A percentile compares a stretch with the other conserved stretches of the same genome.
Evolutionary conservation across 495 filamentous ascomycete genomes (phyloP).

Genomic region (Stereocaulon alpinum): DNA sequence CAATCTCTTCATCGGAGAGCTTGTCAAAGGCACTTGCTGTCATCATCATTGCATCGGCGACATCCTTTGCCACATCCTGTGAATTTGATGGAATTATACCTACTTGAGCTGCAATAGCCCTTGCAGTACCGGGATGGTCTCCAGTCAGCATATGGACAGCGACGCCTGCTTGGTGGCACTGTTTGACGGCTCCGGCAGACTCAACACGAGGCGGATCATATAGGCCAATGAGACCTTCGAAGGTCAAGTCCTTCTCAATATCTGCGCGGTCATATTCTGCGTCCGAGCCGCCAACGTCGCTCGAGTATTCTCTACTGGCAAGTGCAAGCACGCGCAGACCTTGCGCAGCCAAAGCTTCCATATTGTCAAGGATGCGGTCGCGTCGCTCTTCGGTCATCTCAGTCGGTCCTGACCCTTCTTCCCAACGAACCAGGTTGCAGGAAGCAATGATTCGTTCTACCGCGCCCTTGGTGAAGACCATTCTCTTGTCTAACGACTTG

Average conservation of each 20-base stretch:
- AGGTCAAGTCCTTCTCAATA: conserved; percentile 45
- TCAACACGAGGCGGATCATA: conserved; percentile 46
- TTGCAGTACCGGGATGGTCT: conserved; percentile 66
- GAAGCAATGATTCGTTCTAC: conserved; percentile 50
- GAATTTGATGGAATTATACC: conserved; percentile 59
- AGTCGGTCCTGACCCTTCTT: conserved; percentile 32
- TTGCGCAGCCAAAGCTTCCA: conserved; percentile 57
- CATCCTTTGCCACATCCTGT: conserved; percentile 38
- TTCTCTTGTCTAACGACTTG: conserved; percentile 25
- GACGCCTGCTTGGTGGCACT: conserved; percentile 61
- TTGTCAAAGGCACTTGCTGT: conserved; percentile 54
- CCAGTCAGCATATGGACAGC: conserved; percentile 75
- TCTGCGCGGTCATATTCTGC: conserved; percentile 28
- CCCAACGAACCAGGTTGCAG: conserved; percentile 44
- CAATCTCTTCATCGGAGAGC: conserved; percentile 49
- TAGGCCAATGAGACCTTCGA: conserved; percentile 51
- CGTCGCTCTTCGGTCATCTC: conserved; percentile 48
- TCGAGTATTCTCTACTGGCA: conserved; percentile 40
- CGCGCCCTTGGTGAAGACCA: conserved; percentile 59
- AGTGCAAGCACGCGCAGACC: conserved; percentile 77
- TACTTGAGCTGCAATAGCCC: conserved; percentile 64
- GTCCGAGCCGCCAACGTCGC: conserved; percentile 5
- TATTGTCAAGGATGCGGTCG: conserved; percentile 49
- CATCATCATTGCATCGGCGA: conserved; percentile 49
- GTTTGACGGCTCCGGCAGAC: conserved; percentile 47